phyloP scores from a whole-genome alignment of 805 yeast genomes.

The Lachancea dasiensis region DNA sequence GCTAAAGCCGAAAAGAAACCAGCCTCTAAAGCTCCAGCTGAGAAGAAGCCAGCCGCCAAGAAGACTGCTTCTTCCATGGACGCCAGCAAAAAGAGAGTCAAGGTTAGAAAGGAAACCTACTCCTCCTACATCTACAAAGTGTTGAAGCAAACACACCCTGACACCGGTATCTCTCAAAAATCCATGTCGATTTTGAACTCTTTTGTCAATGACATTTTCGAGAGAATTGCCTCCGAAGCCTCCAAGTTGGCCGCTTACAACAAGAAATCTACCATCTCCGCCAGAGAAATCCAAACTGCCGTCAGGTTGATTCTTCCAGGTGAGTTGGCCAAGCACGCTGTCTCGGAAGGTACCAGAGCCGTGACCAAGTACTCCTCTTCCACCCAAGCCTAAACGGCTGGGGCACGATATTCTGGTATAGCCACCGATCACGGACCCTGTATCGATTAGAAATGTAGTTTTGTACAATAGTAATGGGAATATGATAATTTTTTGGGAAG shows the following conservation, averaged over 20 bases:
- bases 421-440: slow-evolving; percentile 1
- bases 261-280: slow-evolving; percentile 96
- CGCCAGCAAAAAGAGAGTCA: slow-evolving; percentile 84
- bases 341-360: slow-evolving; percentile 98
- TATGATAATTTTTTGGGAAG: slow-evolving; percentile 5
- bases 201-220: slow-evolving; percentile 95
- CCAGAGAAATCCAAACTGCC: slow-evolving; percentile 98
- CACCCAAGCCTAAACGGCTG: slow-evolving; percentile 35
- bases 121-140: slow-evolving; percentile 98
- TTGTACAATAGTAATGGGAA: slow-evolving; percentile 8
- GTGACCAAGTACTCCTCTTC: slow-evolving; percentile 90
- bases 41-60: slow-evolving; percentile 90
- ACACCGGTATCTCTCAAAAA: slow-evolving; percentile 97
- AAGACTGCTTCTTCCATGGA: slow-evolving; percentile 77
- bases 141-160: slow-evolving; percentile 98
- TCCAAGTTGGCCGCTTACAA: slow-evolving; percentile 98
- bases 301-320: slow-evolving; percentile 97
- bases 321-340: slow-evolving; percentile 98
- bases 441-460: neutral
- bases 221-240: slow-evolving; percentile 97
- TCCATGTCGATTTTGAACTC: slow-evolving; percentile 99
- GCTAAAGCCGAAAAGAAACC: slow-evolving; percentile 32
- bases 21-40: slow-evolving; percentile 97
- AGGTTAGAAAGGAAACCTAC: slow-evolving; percentile 97
- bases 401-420: neutral